Conservation (phyloP, 1,139 yeast genomes). For the Geotrichum fermentans region DNA sequence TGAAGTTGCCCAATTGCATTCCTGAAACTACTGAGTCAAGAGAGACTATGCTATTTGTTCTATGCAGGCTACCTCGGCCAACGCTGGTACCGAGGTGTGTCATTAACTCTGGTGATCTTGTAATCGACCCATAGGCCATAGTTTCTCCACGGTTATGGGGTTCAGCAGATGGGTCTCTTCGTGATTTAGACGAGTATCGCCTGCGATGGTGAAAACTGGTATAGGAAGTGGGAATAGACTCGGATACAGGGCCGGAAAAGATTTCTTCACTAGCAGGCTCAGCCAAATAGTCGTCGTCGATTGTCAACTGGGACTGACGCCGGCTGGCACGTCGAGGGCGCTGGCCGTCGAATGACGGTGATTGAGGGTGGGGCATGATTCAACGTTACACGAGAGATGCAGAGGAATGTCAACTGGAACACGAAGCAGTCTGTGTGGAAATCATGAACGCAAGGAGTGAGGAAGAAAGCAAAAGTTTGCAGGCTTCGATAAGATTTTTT, state of each 20-base stretch:
- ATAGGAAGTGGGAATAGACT: slow-evolving; percentile 83
- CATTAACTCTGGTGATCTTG: slow-evolving; percentile 14
- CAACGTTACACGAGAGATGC: not conserved
- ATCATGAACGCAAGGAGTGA: not conserved
- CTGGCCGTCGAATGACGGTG: not conserved
- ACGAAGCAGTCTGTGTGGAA: not conserved
- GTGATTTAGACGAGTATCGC: slow-evolving; percentile 36
- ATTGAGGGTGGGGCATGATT: not conserved
- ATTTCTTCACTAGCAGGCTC: slow-evolving; percentile 54
- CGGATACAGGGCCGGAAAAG: slow-evolving; percentile 87
- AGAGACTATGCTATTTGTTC: slow-evolving; percentile 24
- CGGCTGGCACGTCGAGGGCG: not conserved
- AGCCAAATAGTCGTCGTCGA: slow-evolving; percentile 29
- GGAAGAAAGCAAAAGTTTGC: not conserved
- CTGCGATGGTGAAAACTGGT: slow-evolving; percentile 73
- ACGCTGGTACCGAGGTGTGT: slow-evolving; percentile 19
- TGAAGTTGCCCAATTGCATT: slow-evolving; percentile 17
- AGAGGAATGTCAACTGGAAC: not conserved
- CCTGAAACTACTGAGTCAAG: slow-evolving; percentile 31
- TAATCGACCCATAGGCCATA: slow-evolving; percentile 10
- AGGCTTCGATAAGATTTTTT: not conserved
- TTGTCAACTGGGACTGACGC: not conserved
- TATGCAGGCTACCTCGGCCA: slow-evolving; percentile 23
- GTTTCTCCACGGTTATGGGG: slow-evolving; percentile 23
- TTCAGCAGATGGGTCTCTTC: not conserved